Evolutionary conservation across 805 yeast species (phyloP).

Genomic region (Lachancea thermotolerans): DNA sequence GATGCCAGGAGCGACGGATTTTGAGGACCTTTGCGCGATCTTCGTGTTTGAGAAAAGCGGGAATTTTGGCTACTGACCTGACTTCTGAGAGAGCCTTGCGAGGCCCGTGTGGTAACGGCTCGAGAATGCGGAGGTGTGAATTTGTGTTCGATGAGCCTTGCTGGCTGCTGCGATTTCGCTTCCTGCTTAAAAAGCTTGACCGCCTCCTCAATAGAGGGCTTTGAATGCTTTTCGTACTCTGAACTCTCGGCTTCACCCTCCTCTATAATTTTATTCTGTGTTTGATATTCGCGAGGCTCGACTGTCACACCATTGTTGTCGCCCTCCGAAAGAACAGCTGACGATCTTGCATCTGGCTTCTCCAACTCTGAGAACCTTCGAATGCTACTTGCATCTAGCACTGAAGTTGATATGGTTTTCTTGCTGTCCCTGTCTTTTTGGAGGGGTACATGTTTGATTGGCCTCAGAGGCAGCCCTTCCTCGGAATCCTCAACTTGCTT

Average conservation of each 20-base stretch:
- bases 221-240: slow-evolving; percentile 12
- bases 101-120: slow-evolving; percentile 8
- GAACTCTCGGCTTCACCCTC: slow-evolving; percentile 1
- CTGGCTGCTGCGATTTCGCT: slow-evolving; percentile 9
- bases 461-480: background rate
- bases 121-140: background rate
- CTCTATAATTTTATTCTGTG: slow-evolving; percentile 4
- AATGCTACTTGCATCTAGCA: slow-evolving; percentile 1
- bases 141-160: slow-evolving; percentile 3
- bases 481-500: background rate
- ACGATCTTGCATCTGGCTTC: slow-evolving; percentile 1
- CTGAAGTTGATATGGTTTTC: slow-evolving; percentile 8
- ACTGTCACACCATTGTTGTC: background rate
- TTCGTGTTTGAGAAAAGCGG: slow-evolving; percentile 4
- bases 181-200: slow-evolving; percentile 19
- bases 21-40: slow-evolving; percentile 3
- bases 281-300: background rate
- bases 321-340: background rate
- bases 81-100: slow-evolving; percentile 10
- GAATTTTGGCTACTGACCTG: slow-evolving; percentile 3
- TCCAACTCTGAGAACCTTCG: background rate
- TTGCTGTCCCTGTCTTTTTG: slow-evolving; percentile 4
- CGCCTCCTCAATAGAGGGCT: slow-evolving; percentile 25
- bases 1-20: slow-evolving; percentile 8
- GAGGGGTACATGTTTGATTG: background rate